Base-by-base conservation (phyloP, 2,329 filamentous ascomycete species). In the Neonectria faginata region DNA sequence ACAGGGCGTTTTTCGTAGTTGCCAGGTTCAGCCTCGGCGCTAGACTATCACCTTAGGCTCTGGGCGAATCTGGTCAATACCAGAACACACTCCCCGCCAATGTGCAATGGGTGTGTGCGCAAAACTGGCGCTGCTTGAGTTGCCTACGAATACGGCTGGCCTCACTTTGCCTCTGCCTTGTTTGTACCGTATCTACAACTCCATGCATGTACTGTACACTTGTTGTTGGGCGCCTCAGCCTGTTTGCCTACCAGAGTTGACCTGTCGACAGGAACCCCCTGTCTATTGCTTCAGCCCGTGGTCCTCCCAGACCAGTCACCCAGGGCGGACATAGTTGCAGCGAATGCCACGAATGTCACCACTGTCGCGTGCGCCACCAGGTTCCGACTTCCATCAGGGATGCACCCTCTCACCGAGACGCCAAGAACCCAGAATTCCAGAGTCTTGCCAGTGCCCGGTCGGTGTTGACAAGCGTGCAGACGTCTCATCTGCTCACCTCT, bases 291-390 rank as follows among this genome's bases (percentile, higher is more conserved):
- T 69, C 60, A 62, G 60, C 64, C 54, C 54, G 31, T 59, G 52
- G 56, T 52, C 55, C 45, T 58, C 51, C 53, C 16, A 27, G 56
- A 27, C 62, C 51, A 63, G 60, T 66, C 51, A 65, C 53, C 25
- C 18, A 36, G n/a, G 25, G 57, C 44, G 50, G 50, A 54, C 41
- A 50, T 33, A 41, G 25, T 70, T 33, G 29, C 57, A n/a, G 29
- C 53, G 57, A 64, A 71, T 71, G 65, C 48, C 60, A 54, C 57
- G 60, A 64, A 71, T 71, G 65, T 50, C 60, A 54, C 57, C 41
- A 70, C 66, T 65, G 61, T 59, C 25, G 50, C 44, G 9, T 25
- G 33, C 50, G 42, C 55, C 58, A 62, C 62, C 33, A 29, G 20
- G 45, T 44, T 54, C 51, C 41, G 33, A 42, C 31, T 58, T 58